Conservation (phyloP, 2,329 filamentous ascomycete genomes). For the Alternaria angustiovoidea region DNA sequence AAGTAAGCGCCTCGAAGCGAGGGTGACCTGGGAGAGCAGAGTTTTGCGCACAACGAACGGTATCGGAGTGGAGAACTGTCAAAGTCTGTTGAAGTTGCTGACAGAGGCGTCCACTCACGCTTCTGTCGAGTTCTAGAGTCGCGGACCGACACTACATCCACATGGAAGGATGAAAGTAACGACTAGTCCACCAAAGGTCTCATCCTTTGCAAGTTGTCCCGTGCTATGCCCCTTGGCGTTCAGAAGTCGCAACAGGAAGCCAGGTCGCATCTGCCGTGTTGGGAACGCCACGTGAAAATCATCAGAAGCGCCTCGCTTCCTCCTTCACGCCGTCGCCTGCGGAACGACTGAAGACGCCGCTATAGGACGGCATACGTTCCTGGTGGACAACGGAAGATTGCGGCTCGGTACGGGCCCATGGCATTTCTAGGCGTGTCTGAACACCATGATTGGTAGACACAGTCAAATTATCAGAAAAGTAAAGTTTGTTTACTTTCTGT, state of each 20-base stretch:
- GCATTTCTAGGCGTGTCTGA: neutral
- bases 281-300: constrained; percentile 13
- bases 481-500: neutral
- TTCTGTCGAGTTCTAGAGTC: neutral
- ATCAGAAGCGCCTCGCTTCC: neutral
- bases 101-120: neutral
- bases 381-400: constrained; percentile 8
- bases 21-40: neutral
- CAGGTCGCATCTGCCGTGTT: constrained; percentile 17
- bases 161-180: neutral
- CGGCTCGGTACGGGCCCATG: constrained; percentile 16
- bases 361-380: constrained; percentile 6
- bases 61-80: neutral
- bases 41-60: constrained; percentile 5
- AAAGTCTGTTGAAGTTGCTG: constrained; percentile 2
- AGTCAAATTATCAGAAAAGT: constrained; percentile 5
- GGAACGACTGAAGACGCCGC: constrained; percentile 1
- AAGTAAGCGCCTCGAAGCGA: constrained; percentile 3
- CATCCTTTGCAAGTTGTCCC: constrained; percentile 3
- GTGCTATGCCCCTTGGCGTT: constrained; percentile 3
- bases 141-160: neutral
- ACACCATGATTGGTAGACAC: constrained; percentile 11
- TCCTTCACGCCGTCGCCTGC: neutral
- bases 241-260: constrained; percentile 1
- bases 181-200: constrained; percentile 5